A percentile compares a stretch with the other conserved stretches of the same genome.
These are phyloP conservation scores for Ephemerocybe angulata DNA, from an alignment of 768 basidiomycete genomes.

Conservation along the genomic window DNA sequence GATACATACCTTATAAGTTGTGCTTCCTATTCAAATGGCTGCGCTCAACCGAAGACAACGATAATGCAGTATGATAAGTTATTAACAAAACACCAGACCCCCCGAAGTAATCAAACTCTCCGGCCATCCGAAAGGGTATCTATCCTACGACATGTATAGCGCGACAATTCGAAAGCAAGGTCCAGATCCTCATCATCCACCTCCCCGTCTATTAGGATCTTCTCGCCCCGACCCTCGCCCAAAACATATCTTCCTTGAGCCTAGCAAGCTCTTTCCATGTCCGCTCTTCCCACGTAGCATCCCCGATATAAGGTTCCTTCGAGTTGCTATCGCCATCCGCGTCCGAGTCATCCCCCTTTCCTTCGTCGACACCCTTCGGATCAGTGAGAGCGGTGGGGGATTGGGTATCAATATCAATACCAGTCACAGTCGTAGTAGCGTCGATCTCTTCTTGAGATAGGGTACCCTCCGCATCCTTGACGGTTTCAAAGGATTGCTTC, in stretches of 20 bases:
- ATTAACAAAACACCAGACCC: no score
- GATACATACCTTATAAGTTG: not conserved
- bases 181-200: slow-evolving; percentile 11
- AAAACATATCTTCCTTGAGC: slow-evolving; percentile 82
- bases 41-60: no score
- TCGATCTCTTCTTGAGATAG: no score
- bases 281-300: slow-evolving; percentile 80
- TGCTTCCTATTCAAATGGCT: not conserved
- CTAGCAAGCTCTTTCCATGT: slow-evolving; percentile 77
- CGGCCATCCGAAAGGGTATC: not conserved
- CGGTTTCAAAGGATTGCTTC: not conserved
- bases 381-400: no score
- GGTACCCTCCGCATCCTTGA: slow-evolving; percentile 9
- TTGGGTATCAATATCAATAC: no score
- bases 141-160: not conserved
- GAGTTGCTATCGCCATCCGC: not conserved
- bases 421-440: not conserved
- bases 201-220: no score
- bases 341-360: not conserved
- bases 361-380: not conserved
- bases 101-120: no score
- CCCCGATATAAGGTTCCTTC: slow-evolving; percentile 50
- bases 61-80: no score
- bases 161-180: not conserved
- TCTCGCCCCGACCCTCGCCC: slow-evolving; percentile 77